Evolutionary conservation across 2,329 filamentous ascomycete genomes (phyloP), one percentile per base, ranked within the genome.

Genomic region (Sporothrix euskadiensis): DNA sequence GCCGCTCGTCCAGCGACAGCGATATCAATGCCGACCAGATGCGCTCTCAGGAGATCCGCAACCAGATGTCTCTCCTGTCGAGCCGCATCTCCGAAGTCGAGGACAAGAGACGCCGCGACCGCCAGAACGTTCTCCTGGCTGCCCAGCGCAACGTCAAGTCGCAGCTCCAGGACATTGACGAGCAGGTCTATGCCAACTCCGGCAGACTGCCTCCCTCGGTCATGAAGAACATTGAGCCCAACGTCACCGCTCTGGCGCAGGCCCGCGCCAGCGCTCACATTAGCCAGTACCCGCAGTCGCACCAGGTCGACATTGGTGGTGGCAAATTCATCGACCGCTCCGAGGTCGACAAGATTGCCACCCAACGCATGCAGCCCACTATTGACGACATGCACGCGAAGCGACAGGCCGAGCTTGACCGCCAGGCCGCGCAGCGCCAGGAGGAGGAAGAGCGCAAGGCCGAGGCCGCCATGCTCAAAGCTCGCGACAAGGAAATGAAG

Each of bases 91-190:
- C 74, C 6, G 70, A 71, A 14, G 88, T 94, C 0, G 92, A 96
- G 72, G 88, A 91, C 78, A 95, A 95, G 81, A 88, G 92, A 57
- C 86, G 91, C 74, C 86, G 88, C 59, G 94, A 97, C 77, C 91
- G 93, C 14, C 91, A 92, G 72, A 85, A 88, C 1, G 84, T 98
- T 0, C 84, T 97, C 76, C 91, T 91, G 10, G 90, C 90, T 3
- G 95, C 95, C 1, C 92, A 94, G 79, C 90, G 92, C 61, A 97
- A 97, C 77, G 95, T 98, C n/a, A 89, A 91, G 76, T 90, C 90
- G 26, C 89, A 88, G 57, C 87, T 98, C 76, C 89, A 92, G 75
- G 88, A 87, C 56, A 94, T 98, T 85, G 95, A 98, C 74, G 89
- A 94, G 80, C 90, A 90, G 78, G 88, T 97, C 14, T 93, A 90